phyloP scores from a whole-genome alignment of 441 rosid genomes.

The Adansonia gregorii region DNA sequence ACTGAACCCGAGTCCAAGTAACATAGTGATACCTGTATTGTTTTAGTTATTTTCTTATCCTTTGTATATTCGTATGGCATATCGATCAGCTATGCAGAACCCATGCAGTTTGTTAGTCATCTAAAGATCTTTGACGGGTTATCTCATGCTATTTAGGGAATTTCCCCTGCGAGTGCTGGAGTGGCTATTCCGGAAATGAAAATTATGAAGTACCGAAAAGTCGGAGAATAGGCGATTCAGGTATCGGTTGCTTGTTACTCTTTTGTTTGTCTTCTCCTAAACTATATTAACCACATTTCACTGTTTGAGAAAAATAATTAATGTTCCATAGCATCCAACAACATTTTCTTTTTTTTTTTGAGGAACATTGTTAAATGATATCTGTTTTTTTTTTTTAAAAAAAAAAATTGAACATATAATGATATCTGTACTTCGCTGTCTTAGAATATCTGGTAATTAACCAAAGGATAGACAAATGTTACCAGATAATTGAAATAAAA shows the following conservation, averaged over 20 bases:
- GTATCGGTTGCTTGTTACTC: constrained; percentile 17
- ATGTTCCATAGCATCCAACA: constrained; percentile 18
- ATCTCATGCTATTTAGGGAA: constrained; percentile 32
- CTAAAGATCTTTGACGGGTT: not conserved
- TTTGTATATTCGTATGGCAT: not conserved
- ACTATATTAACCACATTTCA: not conserved
- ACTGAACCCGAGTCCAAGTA: no score
- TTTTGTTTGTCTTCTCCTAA: not conserved
- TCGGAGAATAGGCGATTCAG: constrained; percentile 24
- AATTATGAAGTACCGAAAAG: constrained; percentile 21
- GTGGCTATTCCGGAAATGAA: constrained; percentile 33
- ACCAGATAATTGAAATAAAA: no score
- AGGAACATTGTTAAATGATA: no score
- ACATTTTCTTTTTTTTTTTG: constrained; percentile 5
- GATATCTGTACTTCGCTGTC: no score
- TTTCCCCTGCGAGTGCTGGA: constrained; percentile 15
- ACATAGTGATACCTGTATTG: no score
- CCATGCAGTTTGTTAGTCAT: not conserved
- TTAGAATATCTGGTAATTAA: no score
- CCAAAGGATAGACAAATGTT: no score
- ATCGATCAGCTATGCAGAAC: not conserved
- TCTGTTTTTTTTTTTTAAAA: no score
- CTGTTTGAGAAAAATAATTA: constrained; percentile 22
- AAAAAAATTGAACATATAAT: no score
- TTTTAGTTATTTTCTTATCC: not conserved